Evolutionary conservation across 2,329 filamentous ascomycete species (phyloP), one percentile per base, ranked within the genome.

Genomic region (Neopestalotiopsis clavispora): DNA sequence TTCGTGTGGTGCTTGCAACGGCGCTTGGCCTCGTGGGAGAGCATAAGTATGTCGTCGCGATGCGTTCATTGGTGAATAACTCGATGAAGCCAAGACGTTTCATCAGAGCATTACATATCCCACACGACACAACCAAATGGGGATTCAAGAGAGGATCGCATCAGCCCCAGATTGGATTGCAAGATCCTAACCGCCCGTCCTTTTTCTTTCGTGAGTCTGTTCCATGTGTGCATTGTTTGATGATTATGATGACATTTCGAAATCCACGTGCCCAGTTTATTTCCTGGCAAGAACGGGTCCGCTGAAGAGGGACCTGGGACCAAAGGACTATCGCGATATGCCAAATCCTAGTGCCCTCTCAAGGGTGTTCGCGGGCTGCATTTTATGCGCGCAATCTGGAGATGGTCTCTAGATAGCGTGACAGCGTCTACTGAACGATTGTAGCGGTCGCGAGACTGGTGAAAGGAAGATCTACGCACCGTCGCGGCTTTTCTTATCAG

Each of bases 21-120:
- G 63, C 63, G 63, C 63, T 66, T 66, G 49, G 32, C 45, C 42
- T 66, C 2, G 62, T 34, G 10, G n/a, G 63, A 17, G 17, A 30
- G 32, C 34, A 38, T 56, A 14, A n/a, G 3, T 28, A 28, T 28
- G 23, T 28, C 23, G 23, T 28, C 23, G 23, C 23, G 23, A 28
- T 28, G 23, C 42, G 30, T n/a, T 57, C 49, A 66, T 66, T 66
- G 63, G 63, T 45, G 49, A 57, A 9, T 20, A 38, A 4, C 30
- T 28, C 10, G 42, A 38, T 62, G 30, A 42, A 62, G 59, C 59
- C 59, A 14, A 62, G 32, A 62, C 59, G 59, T 62, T 62, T 62
- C 34, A 62, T 62, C 57, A 20, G 59, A 62, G 13, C 34, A 28
- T 62, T 38, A 38, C 34, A 34, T 28, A 30, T 38, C 59, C 23